Evolutionary conservation across 73 alveolate species (phyloP).

Genomic region (Effrenium voratum): DNA sequence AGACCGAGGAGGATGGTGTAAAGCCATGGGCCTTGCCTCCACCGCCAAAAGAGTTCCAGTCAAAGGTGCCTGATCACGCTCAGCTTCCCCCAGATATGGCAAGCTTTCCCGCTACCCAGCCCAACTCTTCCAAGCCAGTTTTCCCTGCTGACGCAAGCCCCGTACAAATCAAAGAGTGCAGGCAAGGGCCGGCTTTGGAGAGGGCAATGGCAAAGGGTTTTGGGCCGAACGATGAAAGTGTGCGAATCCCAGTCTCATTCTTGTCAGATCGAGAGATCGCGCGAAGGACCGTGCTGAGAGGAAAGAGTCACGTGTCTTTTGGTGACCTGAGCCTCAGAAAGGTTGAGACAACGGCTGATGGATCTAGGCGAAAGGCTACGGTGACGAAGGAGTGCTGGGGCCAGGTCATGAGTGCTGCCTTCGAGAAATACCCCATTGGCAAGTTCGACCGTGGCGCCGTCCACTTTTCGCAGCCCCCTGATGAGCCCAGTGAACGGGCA

Average conservation of each 20-base stretch:
- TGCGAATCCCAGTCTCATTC: neutral
- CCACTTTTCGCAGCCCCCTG: no score
- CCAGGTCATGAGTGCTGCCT: neutral
- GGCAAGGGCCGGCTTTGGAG: neutral
- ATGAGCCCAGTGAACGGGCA: no score
- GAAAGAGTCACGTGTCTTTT: neutral
- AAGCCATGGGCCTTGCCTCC: no score
- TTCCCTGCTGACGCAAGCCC: neutral
- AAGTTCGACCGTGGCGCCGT: no score
- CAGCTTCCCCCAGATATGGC: conserved; percentile 17
- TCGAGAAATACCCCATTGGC: neutral
- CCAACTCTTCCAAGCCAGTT: neutral
- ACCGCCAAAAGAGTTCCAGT: no score
- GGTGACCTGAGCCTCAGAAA: neutral
- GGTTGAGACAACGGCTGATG: neutral
- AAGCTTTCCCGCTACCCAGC: conserved; percentile 1
- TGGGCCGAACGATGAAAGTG: neutral
- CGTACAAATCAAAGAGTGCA: neutral
- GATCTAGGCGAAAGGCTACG: neutral
- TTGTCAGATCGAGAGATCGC: neutral
- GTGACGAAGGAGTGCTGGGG: neutral
- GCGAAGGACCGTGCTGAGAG: neutral
- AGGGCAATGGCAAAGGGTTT: neutral
- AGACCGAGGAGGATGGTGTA: no score
- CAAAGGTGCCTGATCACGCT: no score